Evolutionary conservation across 2,329 filamentous ascomycete genomes (phyloP), one percentile per base, ranked within the genome.

Genomic region (Trichoderma atroviride): DNA sequence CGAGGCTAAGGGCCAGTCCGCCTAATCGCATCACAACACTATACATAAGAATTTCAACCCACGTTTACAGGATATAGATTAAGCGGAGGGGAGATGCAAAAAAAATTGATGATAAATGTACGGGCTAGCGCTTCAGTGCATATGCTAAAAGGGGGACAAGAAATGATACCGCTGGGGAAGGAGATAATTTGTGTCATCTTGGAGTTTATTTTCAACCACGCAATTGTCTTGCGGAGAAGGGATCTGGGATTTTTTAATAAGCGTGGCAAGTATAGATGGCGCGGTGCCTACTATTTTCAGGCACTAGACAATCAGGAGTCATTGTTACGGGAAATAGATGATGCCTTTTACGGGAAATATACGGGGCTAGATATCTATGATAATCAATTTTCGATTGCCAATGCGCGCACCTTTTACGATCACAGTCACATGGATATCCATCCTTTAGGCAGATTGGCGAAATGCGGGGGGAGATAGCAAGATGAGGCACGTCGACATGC

Each of bases 1-100:
- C 79, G 81, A 85, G 75, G 77, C 83, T 29, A 16, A 67, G 63
- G 55, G 37, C 9, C 63, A 67, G 63, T 24, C 63, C 27, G 63
- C 63, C 40, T 67, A 67, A 67, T 14, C 37, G 53, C 53, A 59
- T 52, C 13, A 6, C 11, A 59, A 29, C 55, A n/a, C 3, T 43
- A n/a, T n/a, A 19, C 7, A n/a, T 24, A 40, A 50, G 29, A 31
- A 24, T 50, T 50, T 61, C 47, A 50, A 50, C 24, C 24, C 47
- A 37, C 16, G n/a, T 55, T 60, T 35, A 52, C 43, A 16, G 27
- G 50, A 59, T 37, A 67, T 9, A 40, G 58, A 50, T 10, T 57
- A 33, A 57, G 9, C 27, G 29, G 2, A 57, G 19, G 27, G 27
- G 29, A 52, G 19, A 5, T 14, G 14, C 33, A 13, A n/a, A 31